A percentile compares a stretch with the other conserved stretches of the same genome.
Evolutionary conservation across 176 grass and related monocot species (phyloP).

Genomic region (Pontederia paniculata): DNA sequence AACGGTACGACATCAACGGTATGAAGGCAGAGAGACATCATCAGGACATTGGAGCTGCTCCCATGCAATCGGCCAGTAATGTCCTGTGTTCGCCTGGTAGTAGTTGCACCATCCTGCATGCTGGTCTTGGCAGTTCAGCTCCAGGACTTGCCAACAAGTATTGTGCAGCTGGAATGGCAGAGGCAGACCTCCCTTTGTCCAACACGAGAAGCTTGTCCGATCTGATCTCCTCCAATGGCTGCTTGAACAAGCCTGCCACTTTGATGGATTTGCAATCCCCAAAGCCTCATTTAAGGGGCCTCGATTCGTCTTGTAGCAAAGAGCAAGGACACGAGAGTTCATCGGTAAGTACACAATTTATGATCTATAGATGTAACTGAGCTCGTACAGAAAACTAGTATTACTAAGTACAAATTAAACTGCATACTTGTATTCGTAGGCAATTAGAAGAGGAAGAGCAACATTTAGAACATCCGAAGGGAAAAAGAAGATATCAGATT

Average conservation of each 20-base stretch:
- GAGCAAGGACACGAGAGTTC: conserved; percentile 38
- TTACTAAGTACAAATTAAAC: neutral
- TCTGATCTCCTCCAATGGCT: conserved; percentile 51
- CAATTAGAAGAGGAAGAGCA: conserved; percentile 29
- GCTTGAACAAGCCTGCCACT: conserved; percentile 12
- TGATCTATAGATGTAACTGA: neutral
- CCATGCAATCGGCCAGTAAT: too few relatives aligned
- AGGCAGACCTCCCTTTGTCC: neutral
- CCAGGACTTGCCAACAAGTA: neutral
- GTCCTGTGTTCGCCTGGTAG: too few relatives aligned
- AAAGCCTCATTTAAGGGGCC: conserved; percentile 20
- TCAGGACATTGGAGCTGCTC: neutral
- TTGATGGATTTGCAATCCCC: neutral
- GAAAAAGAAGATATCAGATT: conserved; percentile 72
- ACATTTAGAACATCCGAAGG: conserved; percentile 33
- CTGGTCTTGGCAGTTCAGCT: neutral
- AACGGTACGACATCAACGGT: neutral
- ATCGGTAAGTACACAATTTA: conserved; percentile 25
- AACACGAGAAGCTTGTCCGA: conserved; percentile 62
- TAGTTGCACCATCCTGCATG: neutral
- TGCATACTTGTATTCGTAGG: conserved; percentile 25
- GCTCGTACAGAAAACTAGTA: neutral
- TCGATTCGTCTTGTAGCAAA: conserved; percentile 26
- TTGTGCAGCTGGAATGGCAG: neutral
- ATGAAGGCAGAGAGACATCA: neutral